Evolutionary conservation across 139 green algal genomes (phyloP).

Genomic region (Closterium sp.): DNA sequence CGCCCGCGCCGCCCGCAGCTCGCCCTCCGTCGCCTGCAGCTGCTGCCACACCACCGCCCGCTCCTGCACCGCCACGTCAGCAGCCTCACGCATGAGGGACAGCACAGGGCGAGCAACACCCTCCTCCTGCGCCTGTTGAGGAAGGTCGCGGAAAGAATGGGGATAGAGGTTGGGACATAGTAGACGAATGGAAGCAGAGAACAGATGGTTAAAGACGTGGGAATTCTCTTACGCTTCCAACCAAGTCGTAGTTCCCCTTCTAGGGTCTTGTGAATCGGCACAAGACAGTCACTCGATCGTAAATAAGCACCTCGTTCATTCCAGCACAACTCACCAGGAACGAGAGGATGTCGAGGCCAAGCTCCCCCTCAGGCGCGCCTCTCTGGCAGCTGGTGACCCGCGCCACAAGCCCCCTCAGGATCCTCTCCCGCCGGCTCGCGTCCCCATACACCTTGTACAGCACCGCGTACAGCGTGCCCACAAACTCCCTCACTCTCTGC

Average conservation of each 20-base stretch:
- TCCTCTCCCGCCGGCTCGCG: conserved; percentile 49
- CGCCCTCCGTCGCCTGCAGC: conserved; percentile 33
- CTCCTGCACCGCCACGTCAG: conserved; percentile 30
- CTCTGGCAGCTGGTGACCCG: conserved; percentile 41
- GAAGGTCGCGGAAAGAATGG: neutral
- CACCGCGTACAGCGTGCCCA: conserved; percentile 48
- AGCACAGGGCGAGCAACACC: conserved; percentile 39
- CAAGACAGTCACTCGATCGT: too few species aligned
- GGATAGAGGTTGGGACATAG: neutral
- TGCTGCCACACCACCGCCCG: conserved; percentile 36
- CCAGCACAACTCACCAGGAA: conserved; percentile 31
- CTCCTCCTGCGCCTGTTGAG: conserved; percentile 41
- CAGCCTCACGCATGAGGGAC: conserved; percentile 37
- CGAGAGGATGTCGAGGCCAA: conserved; percentile 26
- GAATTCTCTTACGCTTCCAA: too few species aligned
- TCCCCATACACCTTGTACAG: conserved; percentile 60
- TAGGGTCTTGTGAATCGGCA: too few species aligned
- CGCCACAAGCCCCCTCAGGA: conserved; percentile 56
- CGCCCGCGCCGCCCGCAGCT: neutral
- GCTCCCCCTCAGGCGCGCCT: conserved; percentile 26
- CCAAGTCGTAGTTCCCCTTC: too few species aligned
- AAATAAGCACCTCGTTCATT: neutral
- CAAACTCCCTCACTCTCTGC: conserved; percentile 40
- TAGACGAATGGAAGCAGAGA: neutral
- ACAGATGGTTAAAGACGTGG: too few species aligned